Evolutionary conservation across 148 eudicot species (phyloP).

Genomic region (Dysphania ambrosioides): DNA sequence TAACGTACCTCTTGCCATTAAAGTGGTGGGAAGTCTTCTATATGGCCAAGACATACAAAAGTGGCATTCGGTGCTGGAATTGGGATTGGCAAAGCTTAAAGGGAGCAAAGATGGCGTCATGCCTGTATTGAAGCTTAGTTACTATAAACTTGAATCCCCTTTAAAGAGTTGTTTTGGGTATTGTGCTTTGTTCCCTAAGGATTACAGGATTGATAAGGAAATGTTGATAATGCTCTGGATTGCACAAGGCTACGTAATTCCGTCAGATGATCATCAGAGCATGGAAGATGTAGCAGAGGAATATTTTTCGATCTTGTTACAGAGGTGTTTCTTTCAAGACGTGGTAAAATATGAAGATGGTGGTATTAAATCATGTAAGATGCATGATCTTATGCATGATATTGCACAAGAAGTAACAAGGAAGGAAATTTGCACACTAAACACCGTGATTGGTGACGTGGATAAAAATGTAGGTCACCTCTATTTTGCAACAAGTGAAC

Average conservation of each 20-base stretch:
- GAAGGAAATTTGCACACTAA: no score
- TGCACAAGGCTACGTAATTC: slow-evolving; percentile 14
- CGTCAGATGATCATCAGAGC: neutral
- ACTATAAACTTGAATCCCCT: no score
- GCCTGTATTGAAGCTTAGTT: no score
- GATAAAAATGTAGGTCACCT: slow-evolving; percentile 2
- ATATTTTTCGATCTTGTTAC: slow-evolving; percentile 15
- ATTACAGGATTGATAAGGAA: slow-evolving; percentile 1
- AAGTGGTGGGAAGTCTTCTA: slow-evolving; percentile 23
- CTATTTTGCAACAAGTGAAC: neutral
- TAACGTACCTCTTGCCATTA: slow-evolving; percentile 23
- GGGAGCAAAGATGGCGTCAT: no score
- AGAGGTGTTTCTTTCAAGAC: slow-evolving; percentile 22
- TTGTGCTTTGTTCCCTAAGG: slow-evolving; percentile 20
- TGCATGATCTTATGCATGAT: no score
- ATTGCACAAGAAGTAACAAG: no score
- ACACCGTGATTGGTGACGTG: slow-evolving; percentile 2
- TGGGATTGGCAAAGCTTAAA: slow-evolving; percentile 11
- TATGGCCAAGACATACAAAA: slow-evolving; percentile 1
- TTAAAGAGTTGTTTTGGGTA: no score
- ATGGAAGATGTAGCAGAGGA: slow-evolving; percentile 15
- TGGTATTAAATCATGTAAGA: no score
- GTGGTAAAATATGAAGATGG: neutral
- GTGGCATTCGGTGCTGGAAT: slow-evolving; percentile 14
- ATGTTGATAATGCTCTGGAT: slow-evolving; percentile 22